Conservation (phyloP, 306 rosid genomes). For the Alnus rubra region DNA sequence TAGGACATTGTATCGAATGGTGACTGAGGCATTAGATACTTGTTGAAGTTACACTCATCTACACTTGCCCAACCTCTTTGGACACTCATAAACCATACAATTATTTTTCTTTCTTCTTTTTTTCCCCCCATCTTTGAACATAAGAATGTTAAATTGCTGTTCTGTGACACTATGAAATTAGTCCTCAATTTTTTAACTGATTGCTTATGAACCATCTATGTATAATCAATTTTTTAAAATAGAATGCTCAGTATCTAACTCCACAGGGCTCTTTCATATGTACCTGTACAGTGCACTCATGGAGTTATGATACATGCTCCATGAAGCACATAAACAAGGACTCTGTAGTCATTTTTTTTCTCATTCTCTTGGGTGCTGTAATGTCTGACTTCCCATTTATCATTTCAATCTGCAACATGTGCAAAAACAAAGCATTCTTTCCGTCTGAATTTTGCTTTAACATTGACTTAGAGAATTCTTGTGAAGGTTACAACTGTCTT, state of each 20-base stretch:
- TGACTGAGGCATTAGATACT: constrained; percentile 16
- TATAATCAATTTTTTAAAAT: background rate
- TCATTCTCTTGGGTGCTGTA: background rate
- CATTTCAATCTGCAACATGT: background rate
- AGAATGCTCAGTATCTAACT: background rate
- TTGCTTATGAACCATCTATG: background rate
- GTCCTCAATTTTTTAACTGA: background rate
- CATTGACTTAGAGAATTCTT: background rate
- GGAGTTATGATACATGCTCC: background rate
- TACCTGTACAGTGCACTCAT: background rate
- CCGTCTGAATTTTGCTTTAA: background rate
- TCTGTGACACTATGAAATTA: background rate
- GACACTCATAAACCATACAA: background rate
- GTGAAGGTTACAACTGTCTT: background rate
- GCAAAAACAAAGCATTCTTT: background rate
- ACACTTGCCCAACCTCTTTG: constrained; percentile 1
- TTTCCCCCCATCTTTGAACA: background rate
- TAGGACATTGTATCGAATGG: background rate
- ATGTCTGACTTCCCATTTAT: background rate
- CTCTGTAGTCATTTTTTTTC: background rate
- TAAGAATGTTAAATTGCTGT: background rate
- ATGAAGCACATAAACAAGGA: background rate
- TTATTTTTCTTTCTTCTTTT: background rate
- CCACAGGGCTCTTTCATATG: background rate
- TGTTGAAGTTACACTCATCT: constrained; percentile 17